These are phyloP conservation scores for Bifiguratus adelaidae DNA, from an alignment of 192 early-diverging fungal genomes.

Conservation along the genomic window DNA sequence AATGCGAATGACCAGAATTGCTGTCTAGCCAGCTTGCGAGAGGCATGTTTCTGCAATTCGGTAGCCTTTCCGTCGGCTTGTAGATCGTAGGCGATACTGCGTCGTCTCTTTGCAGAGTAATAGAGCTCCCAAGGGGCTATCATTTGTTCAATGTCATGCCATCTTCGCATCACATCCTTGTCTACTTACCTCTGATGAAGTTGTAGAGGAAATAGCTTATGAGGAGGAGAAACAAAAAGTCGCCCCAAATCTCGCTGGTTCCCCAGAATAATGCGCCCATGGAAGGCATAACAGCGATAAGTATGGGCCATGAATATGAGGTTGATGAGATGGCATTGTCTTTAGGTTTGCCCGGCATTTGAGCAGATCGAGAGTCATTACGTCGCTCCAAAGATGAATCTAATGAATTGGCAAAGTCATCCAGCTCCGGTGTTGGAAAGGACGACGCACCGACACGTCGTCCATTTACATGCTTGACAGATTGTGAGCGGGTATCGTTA, in stretches of 20 bases:
- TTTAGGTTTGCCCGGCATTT: too few species aligned
- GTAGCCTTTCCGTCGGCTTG: constrained; percentile 13
- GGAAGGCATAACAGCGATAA: constrained; percentile 41
- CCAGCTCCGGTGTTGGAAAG: too few species aligned
- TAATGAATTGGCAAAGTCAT: too few species aligned
- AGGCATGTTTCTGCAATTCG: constrained; percentile 20
- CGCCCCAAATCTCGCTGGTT: constrained; percentile 45
- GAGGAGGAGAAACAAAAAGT: constrained; percentile 39
- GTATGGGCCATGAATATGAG: constrained; percentile 44
- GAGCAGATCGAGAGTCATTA: too few species aligned
- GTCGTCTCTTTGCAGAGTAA: constrained; percentile 34
- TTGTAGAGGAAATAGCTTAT: constrained; percentile 49
- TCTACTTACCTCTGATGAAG: constrained; percentile 43
- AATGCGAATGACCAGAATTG: constrained; percentile 33
- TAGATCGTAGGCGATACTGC: constrained; percentile 13
- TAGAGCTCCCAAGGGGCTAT: constrained; percentile 51
- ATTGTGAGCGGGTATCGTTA: too few species aligned
- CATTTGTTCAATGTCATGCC: background rate
- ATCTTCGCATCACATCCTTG: background rate
- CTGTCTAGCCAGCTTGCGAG: constrained; percentile 31
- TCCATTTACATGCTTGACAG: too few species aligned
- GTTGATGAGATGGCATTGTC: background rate
- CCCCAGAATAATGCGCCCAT: constrained; percentile 45
- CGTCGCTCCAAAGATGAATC: too few species aligned
- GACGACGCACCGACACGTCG: too few species aligned